phyloP scores from a whole-genome alignment of 345 rosid species.

The Gossypium arboreum region DNA sequence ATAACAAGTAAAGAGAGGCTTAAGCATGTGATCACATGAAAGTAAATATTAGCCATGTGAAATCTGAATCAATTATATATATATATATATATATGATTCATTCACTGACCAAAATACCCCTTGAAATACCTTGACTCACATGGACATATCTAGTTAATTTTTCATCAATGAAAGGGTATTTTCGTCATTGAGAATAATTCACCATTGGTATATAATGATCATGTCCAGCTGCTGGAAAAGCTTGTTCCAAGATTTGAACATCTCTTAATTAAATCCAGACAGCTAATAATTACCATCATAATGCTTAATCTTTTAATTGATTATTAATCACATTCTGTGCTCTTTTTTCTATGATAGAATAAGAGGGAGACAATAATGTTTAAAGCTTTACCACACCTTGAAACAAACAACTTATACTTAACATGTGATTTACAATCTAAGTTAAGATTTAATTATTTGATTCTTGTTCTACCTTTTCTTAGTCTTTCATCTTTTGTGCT shows the following conservation, averaged over 20 bases:
- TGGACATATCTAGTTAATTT: background rate
- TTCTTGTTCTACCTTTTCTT: background rate
- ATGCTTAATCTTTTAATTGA: slow-evolving; percentile 21
- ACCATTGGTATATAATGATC: slow-evolving; percentile 27
- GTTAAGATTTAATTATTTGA: background rate
- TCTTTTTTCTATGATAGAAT: slow-evolving; percentile 18
- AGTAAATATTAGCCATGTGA: slow-evolving; percentile 45
- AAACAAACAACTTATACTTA: slow-evolving; percentile 20
- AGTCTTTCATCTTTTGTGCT: background rate
- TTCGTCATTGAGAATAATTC: background rate
- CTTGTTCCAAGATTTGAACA: slow-evolving; percentile 35
- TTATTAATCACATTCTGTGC: slow-evolving; percentile 14
- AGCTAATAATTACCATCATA: slow-evolving; percentile 30
- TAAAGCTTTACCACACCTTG: slow-evolving; percentile 12
- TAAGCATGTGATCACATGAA: slow-evolving; percentile 50
- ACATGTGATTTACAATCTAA: slow-evolving; percentile 25
- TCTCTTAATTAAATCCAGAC: slow-evolving; percentile 34
- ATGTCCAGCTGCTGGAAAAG: slow-evolving; percentile 25
- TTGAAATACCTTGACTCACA: background rate
- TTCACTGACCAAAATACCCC: slow-evolving; percentile 25
- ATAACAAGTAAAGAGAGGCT: slow-evolving; percentile 27
- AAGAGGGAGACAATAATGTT: slow-evolving; percentile 28
- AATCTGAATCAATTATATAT: slow-evolving; percentile 21
- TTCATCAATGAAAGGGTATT: slow-evolving; percentile 4
- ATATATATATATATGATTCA: background rate